Evolutionary conservation across 139 green algal species (phyloP), one percentile per base, ranked within the genome.

Genomic region (Chlamydomonas incerta): DNA sequence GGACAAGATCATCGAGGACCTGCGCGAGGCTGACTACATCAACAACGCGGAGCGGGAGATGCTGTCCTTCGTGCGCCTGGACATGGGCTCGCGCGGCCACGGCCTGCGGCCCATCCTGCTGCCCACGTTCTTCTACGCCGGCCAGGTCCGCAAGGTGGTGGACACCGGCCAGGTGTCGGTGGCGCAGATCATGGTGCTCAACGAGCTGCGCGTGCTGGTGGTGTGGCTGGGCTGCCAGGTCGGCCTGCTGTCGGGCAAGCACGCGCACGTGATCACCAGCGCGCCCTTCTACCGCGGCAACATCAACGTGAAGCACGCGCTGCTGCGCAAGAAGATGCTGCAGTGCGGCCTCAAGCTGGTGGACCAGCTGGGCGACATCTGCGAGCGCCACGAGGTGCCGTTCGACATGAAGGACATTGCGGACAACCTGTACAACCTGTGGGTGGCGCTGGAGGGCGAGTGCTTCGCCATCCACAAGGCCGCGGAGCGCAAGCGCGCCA

Each of bases 101-200:
- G 93, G 93, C 72, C 91, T 96, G 88, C 83, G 92, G 8, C 93
- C 93, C 52, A 92, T 96, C 80, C 92, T 96, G 88, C 82, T 96
- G 67, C 93, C 93, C 74, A 88, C 94, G 28, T 95, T 96, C 88
- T 96, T 96, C 86, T 96, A 96, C 69, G 93, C 92, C 60, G 93
- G 93, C 41, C 93, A 96, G 87, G 80, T 85, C 31, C 79, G 79
- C 47, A 85, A 75, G 46, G 46, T 93, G 50, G 87, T 90, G 67
- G 81, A 90, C 41, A 89, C 87, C 3, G 89, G 89, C 75, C 52
- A 73, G 37, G 86, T 90, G 67, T 86, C 79, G 8, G 87, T 82
- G 28, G 81, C 89, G 70, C 91, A 95, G 89, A 76, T 87, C 74
- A 92, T 95, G 90, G 93, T 91, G 67, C 92, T 96, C 15, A 90